A percentile compares a stretch with the other conserved stretches of the same genome.
Evolutionary conservation across 2,329 filamentous ascomycete species (phyloP).

Genomic region (Claviceps spartinae): DNA sequence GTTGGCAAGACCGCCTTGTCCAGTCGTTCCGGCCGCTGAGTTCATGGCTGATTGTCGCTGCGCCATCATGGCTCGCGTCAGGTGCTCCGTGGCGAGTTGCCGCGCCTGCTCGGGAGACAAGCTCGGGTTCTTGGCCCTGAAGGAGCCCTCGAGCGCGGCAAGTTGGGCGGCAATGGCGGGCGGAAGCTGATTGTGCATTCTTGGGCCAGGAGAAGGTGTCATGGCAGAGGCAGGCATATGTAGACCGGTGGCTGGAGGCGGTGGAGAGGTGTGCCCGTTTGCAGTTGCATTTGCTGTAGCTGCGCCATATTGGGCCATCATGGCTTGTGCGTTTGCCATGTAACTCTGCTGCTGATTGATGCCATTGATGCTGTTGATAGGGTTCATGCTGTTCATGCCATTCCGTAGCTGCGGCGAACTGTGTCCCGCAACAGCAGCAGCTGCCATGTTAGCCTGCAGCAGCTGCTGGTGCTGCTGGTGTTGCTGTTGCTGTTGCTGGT

Average conservation of each 20-base stretch:
- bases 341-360: constrained; percentile 38
- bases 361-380: constrained; percentile 30
- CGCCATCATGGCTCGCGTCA: constrained; percentile 33
- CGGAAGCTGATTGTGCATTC: constrained; percentile 30
- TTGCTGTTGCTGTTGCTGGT: constrained; percentile 20
- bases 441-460: constrained; percentile 20
- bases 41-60: constrained; percentile 41
- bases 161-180: constrained; percentile 35
- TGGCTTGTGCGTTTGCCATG: constrained; percentile 37
- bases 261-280: constrained; percentile 30
- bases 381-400: constrained; percentile 28
- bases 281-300: constrained; percentile 7
- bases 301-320: constrained; percentile 35
- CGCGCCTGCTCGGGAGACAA: constrained; percentile 35
- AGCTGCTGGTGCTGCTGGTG: constrained; percentile 17
- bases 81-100: constrained; percentile 36
- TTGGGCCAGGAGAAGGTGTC: constrained; percentile 28
- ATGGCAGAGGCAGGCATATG: constrained; percentile 32
- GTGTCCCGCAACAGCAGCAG: constrained; percentile 23
- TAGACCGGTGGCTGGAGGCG: constrained; percentile 31
- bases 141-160: constrained; percentile 36
- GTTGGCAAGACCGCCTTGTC: constrained; percentile 34
- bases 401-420: constrained; percentile 31
- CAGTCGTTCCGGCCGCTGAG: constrained; percentile 36
- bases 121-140: constrained; percentile 37